Base-by-base conservation (phyloP, 768 basidiomycete species). In the Pleurotus djamor region DNA sequence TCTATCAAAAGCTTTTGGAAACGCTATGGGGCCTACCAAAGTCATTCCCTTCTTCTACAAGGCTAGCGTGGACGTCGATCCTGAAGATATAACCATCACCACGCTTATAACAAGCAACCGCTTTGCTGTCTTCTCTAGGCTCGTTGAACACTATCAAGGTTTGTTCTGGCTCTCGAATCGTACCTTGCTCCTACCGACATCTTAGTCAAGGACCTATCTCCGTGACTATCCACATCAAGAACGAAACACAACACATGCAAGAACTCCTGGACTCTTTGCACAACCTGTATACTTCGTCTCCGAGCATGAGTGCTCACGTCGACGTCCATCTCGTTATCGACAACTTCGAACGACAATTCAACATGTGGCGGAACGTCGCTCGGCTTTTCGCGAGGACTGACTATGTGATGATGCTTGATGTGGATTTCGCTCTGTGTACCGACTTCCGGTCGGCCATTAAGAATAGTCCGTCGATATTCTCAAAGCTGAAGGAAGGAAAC, bases 391-490 rank as follows among this genome's bases (percentile, higher is more conserved):
- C 92, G 4, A 83, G 91, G 12, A 94, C 94, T 6, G 83, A 89
- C 63, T 92, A 84, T 64, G 83, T 94, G 59, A 90, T 95, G 86
- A 90, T 94, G 87, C 85, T 95, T 54, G 94, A 96, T 69, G 88
- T 95, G 61, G 93, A 95, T 70, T 94, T 96, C 70, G 87, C 83
- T 35, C 72, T 91, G 9, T 93, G 92, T 69, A 94, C 94, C 49
- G 85, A 92, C 73, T 91, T 93, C 71, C 81, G 89, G 59, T 68
- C 72, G 33, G 77, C 82, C 7, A 74, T 92, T 61, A 80, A 78
- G 54, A 73, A 73, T 9, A 77, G 76, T 63, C 65, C 71, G 52
- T 69, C 63, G n/a, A 68, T 73, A 16, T 74, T 79, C 66, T 69
- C 72, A 33, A 79, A 78, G 64, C 73, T 94, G 58, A 76, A 76